Percentiles rank a stretch among this genome's conserved stretches.
Evolutionary conservation across 768 basidiomycete species (phyloP).

Genomic region (Mycena albidolilacea): DNA sequence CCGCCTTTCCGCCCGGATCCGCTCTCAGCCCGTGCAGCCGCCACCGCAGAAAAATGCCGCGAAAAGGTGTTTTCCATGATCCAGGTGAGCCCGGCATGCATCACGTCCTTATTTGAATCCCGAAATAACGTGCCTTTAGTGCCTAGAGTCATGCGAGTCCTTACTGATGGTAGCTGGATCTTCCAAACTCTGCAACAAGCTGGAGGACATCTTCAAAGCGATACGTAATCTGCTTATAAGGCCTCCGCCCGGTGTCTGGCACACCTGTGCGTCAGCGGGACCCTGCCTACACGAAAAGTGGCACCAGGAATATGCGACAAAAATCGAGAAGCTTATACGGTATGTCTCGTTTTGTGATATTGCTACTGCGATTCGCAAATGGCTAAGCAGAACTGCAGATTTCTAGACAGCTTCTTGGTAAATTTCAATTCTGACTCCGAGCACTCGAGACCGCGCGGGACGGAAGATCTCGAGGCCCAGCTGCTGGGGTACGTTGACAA

Average conservation of each 20-base stretch:
- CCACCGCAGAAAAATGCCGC: background rate
- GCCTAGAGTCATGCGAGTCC: background rate
- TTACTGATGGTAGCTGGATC: background rate
- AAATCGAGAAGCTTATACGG: background rate
- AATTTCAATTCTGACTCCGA: background rate
- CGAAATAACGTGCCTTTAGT: background rate
- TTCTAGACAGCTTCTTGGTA: background rate
- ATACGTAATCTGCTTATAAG: background rate
- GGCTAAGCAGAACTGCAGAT: background rate
- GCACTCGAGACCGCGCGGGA: background rate
- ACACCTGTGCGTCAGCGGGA: background rate
- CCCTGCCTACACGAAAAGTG: background rate
- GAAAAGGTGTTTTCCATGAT: background rate
- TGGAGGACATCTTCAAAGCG: background rate
- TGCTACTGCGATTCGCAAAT: background rate
- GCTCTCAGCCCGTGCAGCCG: background rate
- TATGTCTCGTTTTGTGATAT: background rate
- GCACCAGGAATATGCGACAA: background rate
- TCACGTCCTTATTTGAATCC: background rate
- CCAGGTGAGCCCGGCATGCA: background rate
- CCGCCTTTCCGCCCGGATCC: background rate
- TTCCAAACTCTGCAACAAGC: background rate
- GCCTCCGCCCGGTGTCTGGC: background rate
- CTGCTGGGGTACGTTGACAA: background rate
- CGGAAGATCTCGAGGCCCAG: background rate